These are phyloP conservation scores for Phialemonium atrogriseum DNA, from an alignment of 2,329 filamentous ascomycete species.

Conservation along the genomic window DNA sequence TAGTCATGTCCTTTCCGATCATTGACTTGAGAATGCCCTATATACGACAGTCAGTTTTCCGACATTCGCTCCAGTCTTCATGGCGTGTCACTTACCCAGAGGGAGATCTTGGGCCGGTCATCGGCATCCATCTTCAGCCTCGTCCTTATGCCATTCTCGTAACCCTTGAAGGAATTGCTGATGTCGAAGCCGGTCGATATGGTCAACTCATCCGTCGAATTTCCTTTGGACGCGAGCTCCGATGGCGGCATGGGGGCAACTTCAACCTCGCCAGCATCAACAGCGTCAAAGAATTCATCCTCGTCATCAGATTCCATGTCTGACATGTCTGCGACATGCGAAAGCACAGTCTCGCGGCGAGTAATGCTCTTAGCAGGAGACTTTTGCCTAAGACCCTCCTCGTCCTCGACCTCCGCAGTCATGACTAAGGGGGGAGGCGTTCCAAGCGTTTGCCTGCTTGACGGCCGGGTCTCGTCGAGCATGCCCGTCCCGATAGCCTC, in stretches of 20 bases:
- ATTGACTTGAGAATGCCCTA: constrained; percentile 96
- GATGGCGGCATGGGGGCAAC: constrained; percentile 58
- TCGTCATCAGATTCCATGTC: constrained; percentile 76
- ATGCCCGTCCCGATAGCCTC: constrained; percentile 63
- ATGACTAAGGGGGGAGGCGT: too few species aligned
- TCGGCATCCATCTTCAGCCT: constrained; percentile 85
- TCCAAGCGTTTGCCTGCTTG: constrained; percentile 23
- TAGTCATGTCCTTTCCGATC: constrained; percentile 99
- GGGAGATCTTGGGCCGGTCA: constrained; percentile 83
- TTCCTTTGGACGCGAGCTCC: constrained; percentile 26
- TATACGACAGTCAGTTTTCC: constrained; percentile 15
- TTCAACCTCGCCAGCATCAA: constrained; percentile 87
- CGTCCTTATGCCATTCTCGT: constrained; percentile 78
- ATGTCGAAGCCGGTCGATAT: constrained; percentile 52
- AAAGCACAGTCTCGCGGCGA: constrained; percentile 58
- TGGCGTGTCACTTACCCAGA: constrained; percentile 77
- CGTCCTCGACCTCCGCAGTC: constrained; percentile 27
- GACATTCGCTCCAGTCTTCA: too few species aligned
- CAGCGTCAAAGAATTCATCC: constrained; percentile 94
- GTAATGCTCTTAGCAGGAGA: constrained; percentile 33
- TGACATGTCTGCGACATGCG: constrained; percentile 65
- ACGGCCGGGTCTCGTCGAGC: constrained; percentile 25
- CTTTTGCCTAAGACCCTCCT: constrained; percentile 23
- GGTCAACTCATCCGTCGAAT: constrained; percentile 34
- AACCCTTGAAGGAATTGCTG: constrained; percentile 72